A percentile compares a stretch with the other conserved stretches of the same genome.
These are phyloP conservation scores for Nyssa sinensis DNA, from an alignment of 148 eudicot species.

Conservation along the genomic window DNA sequence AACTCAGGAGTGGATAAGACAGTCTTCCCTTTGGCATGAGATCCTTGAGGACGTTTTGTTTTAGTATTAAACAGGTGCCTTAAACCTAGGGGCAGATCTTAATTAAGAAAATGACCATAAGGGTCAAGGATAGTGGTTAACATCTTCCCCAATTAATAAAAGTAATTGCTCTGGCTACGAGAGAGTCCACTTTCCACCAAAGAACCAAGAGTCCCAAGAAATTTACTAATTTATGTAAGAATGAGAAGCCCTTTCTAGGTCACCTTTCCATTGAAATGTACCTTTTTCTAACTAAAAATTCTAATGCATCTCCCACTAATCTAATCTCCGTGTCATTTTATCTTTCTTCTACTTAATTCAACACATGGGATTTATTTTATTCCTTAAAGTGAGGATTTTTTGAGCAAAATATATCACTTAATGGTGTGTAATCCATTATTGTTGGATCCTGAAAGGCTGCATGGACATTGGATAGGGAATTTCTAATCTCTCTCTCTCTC, in stretches of 20 bases:
- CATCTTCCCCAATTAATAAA: neutral
- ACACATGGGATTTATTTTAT: neutral
- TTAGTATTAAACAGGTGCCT: too few species aligned
- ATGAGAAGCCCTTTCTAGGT: constrained; percentile 9
- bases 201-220: neutral
- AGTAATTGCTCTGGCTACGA: constrained; percentile 9
- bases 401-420: neutral
- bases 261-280: constrained; percentile 19
- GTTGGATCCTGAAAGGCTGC: constrained; percentile 2
- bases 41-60: neutral
- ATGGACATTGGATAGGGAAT: neutral
- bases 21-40: neutral
- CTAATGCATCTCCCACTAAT: constrained; percentile 16
- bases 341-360: neutral
- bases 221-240: neutral
- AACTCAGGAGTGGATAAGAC: neutral
- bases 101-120: neutral
- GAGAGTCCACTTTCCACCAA: constrained; percentile 15
- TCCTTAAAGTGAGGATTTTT: neutral
- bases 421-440: constrained; percentile 17
- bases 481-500: constrained; percentile 4
- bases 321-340: neutral
- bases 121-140: neutral
- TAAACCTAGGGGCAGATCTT: neutral
- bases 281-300: neutral